These are phyloP conservation scores for Pisolithus albus DNA, from an alignment of 768 basidiomycete species.

Conservation along the genomic window DNA sequence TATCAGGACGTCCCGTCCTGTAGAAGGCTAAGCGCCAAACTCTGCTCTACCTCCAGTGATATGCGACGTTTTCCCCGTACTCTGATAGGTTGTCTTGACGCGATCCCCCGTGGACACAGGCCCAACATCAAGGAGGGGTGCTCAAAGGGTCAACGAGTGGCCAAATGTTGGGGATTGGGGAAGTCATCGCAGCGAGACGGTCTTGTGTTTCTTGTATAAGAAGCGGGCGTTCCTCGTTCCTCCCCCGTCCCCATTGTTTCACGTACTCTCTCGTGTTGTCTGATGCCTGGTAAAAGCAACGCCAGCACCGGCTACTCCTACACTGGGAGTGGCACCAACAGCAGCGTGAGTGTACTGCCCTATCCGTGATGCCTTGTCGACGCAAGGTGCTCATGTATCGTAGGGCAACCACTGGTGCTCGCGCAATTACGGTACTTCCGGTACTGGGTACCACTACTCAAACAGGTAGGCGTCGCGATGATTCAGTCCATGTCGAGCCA, in stretches of 20 bases:
- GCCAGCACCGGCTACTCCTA: conserved; percentile 30
- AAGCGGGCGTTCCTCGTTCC: not conserved
- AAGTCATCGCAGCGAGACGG: too few relatives aligned
- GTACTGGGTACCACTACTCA: conserved; percentile 54
- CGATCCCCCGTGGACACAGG: too few relatives aligned
- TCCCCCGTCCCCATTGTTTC: not conserved
- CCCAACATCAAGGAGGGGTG: too few relatives aligned
- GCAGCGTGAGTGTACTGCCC: conserved; percentile 31
- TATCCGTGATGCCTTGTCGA: not conserved
- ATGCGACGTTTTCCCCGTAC: too few relatives aligned
- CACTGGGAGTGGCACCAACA: conserved; percentile 46
- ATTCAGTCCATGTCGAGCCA: not conserved
- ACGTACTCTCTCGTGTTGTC: not conserved
- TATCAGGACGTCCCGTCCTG: too few relatives aligned
- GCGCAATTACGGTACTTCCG: conserved; percentile 39
- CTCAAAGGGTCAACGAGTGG: too few relatives aligned
- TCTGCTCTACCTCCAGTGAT: too few relatives aligned
- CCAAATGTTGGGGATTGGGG: too few relatives aligned
- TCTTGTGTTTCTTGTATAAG: too few relatives aligned
- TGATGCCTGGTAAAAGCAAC: conserved; percentile 8
- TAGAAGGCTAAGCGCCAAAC: too few relatives aligned
- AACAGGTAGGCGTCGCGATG: conserved; percentile 33
- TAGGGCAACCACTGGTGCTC: conserved; percentile 60
- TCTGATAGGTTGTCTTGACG: too few relatives aligned
- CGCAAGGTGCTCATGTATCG: not conserved